phyloP scores from a whole-genome alignment of 176 grass and related monocot genomes.

The Eleusine coracana region DNA sequence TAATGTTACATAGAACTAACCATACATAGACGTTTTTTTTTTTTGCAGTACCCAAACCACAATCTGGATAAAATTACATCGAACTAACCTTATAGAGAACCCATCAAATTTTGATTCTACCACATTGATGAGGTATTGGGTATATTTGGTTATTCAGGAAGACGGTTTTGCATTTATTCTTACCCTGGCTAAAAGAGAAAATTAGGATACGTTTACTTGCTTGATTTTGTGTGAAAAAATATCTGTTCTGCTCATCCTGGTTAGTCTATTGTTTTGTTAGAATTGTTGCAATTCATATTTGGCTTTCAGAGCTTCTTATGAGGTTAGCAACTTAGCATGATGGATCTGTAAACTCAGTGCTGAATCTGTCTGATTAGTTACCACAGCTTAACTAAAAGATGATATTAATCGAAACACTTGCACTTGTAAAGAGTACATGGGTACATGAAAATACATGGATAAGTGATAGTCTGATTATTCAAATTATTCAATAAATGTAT shows the following conservation, averaged over 20 bases:
- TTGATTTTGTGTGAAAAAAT: neutral
- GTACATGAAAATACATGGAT: neutral
- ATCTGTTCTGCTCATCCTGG: neutral
- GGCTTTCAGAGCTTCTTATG: neutral
- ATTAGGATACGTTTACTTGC: neutral
- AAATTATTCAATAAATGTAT: neutral
- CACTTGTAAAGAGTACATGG: neutral
- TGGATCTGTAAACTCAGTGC: neutral
- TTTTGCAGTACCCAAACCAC: neutral
- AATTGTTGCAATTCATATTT: neutral
- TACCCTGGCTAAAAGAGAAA: neutral
- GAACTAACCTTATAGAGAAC: neutral
- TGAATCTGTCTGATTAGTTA: neutral
- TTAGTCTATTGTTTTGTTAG: conserved; percentile 2
- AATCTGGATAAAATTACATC: too few relatives aligned
- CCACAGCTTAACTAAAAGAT: conserved; percentile 1
- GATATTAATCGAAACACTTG: neutral
- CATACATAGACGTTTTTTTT: too few relatives aligned
- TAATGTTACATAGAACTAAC: neutral
- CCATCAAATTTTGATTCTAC: neutral
- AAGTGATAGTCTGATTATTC: neutral
- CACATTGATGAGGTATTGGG: neutral
- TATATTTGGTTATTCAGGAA: neutral
- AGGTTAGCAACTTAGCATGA: neutral
- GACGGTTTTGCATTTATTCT: conserved; percentile 1